Evolutionary conservation across 1,284 basidiomycete genomes (phyloP).

Genomic region (Trametes pubescens): DNA sequence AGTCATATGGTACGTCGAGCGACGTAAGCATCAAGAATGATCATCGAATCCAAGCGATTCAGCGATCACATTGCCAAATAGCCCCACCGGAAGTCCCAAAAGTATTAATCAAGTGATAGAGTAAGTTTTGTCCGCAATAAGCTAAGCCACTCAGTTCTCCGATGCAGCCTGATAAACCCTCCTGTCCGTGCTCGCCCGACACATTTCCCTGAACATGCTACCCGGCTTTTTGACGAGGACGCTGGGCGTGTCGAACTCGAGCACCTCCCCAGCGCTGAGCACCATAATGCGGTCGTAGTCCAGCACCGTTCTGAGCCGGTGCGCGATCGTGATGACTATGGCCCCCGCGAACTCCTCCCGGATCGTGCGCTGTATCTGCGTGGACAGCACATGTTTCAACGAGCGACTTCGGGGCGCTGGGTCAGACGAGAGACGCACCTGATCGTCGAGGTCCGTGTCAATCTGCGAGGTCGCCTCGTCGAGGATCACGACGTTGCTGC

Average conservation of each 20-base stretch:
- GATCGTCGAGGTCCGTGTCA: slow-evolving; percentile 75
- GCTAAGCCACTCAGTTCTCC: slow-evolving; percentile 11
- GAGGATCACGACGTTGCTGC: slow-evolving; percentile 84
- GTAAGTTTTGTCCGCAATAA: slow-evolving; percentile 1
- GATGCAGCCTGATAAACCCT: slow-evolving; percentile 28
- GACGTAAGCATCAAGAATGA: too few species aligned
- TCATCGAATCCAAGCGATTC: too few species aligned
- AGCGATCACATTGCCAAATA: too few species aligned
- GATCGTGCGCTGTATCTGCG: slow-evolving; percentile 81
- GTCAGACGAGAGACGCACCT: slow-evolving; percentile 49
- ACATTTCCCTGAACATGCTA: slow-evolving; percentile 77
- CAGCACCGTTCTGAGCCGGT: slow-evolving; percentile 75
- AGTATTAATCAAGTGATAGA: not conserved
- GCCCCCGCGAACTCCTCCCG: slow-evolving; percentile 76
- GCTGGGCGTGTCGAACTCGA: slow-evolving; percentile 77
- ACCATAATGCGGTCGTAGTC: slow-evolving; percentile 88
- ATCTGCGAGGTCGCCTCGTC: slow-evolving; percentile 87
- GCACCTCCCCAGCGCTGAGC: slow-evolving; percentile 70
- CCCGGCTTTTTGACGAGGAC: slow-evolving; percentile 63
- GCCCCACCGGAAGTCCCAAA: not conserved
- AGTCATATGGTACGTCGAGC: too few species aligned
- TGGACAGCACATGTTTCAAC: too few species aligned
- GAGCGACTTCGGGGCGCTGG: too few species aligned
- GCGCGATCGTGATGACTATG: slow-evolving; percentile 87
- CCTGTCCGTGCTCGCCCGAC: slow-evolving; percentile 71